These are phyloP conservation scores for Sonneratia caseolaris DNA, from an alignment of 345 rosid species.

Conservation along the genomic window DNA sequence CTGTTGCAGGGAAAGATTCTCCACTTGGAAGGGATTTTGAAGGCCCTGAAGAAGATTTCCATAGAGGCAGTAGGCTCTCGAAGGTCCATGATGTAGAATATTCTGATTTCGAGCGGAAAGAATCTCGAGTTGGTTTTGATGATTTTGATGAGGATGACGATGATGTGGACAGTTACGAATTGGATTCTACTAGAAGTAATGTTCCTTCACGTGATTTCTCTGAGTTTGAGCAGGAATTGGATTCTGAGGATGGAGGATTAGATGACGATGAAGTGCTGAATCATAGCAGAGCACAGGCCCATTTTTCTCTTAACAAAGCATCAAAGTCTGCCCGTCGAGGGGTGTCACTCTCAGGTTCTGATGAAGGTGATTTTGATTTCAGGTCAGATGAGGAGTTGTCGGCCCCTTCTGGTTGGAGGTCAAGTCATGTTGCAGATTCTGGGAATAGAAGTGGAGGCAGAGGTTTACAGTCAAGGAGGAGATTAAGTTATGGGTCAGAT, in stretches of 20 bases:
- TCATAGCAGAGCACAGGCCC: constrained; percentile 17
- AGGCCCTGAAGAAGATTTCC: constrained; percentile 29
- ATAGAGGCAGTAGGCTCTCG: constrained; percentile 18
- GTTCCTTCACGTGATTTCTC: constrained; percentile 31
- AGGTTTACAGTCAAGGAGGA: constrained; percentile 28
- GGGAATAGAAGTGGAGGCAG: constrained; percentile 22
- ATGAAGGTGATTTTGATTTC: constrained; percentile 38
- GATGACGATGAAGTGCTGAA: constrained; percentile 15
- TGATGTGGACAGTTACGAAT: constrained; percentile 79
- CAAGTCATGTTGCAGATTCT: constrained; percentile 56
- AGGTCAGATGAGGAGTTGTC: constrained; percentile 54
- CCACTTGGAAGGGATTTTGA: constrained; percentile 26
- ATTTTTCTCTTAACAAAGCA: constrained; percentile 11
- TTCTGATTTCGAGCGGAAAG: constrained; percentile 27
- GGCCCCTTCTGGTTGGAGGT: constrained; percentile 53
- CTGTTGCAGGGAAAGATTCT: constrained; percentile 22
- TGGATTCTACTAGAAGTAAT: constrained; percentile 40
- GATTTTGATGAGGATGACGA: constrained; percentile 66
- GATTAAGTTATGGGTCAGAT: constrained; percentile 57
- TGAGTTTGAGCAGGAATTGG: constrained; percentile 32
- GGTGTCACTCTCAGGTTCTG: constrained; percentile 28
- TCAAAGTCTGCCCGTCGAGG: constrained; percentile 23
- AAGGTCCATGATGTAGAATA: constrained; percentile 25
- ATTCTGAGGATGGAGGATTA: constrained; percentile 25
- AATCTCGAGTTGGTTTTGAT: constrained; percentile 62